A percentile compares a stretch with the other conserved stretches of the same genome.
Conservation (phyloP, 176 grass and related monocot genomes). For the Oryza glaberrima region DNA sequence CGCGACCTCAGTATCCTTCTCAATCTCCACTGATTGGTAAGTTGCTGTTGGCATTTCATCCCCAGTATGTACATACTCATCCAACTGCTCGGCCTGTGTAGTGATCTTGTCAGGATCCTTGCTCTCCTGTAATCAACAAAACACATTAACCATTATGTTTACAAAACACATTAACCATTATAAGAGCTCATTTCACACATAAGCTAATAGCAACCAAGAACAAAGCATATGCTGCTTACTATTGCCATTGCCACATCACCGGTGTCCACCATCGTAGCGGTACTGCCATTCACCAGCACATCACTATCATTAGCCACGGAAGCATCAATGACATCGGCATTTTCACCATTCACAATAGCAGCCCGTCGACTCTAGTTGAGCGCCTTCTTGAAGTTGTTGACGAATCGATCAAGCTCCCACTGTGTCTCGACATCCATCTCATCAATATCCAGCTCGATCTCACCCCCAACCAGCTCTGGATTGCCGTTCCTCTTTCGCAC, state of each 20-base stretch:
- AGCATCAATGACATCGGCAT: conserved; percentile 29
- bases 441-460: conserved; percentile 88
- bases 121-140: conserved; percentile 39
- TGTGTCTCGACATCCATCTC: conserved; percentile 82
- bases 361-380: conserved; percentile 69
- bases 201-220: conserved; percentile 14
- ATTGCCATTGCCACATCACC: conserved; percentile 30
- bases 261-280: conserved; percentile 19
- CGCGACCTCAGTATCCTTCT: conserved; percentile 58
- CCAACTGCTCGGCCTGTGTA: conserved; percentile 43
- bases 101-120: conserved; percentile 29
- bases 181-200: conserved; percentile 2
- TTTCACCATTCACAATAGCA: conserved; percentile 31
- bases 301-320: conserved; percentile 18
- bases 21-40: conserved; percentile 78
- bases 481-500: conserved; percentile 72
- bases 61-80: conserved; percentile 91
- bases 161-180: not conserved
- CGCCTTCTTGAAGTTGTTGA: conserved; percentile 86
- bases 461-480: conserved; percentile 68
- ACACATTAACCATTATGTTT: not conserved
- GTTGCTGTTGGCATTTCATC: conserved; percentile 66
- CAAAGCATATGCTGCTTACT: not conserved
- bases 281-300: conserved; percentile 24
- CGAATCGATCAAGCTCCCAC: conserved; percentile 92